Percentiles rank a stretch among this genome's conserved stretches.
Evolutionary conservation across 768 basidiomycete species (phyloP).

Genomic region (Tylopilus plumbeoviolaceoides): DNA sequence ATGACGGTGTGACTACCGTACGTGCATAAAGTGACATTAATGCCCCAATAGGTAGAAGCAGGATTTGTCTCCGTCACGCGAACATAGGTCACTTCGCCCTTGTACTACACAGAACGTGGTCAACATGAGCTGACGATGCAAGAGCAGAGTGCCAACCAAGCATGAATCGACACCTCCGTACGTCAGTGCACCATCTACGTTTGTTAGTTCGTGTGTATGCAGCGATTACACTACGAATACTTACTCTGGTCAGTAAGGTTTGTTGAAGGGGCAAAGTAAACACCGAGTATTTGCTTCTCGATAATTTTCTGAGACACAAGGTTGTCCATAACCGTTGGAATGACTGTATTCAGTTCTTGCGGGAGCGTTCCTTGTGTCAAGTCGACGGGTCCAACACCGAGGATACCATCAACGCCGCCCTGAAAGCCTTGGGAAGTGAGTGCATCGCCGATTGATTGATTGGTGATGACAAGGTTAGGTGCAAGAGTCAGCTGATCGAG

Average conservation of each 20-base stretch:
- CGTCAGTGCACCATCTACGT: constrained; percentile 24
- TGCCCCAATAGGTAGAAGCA: constrained; percentile 26
- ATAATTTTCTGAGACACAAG: constrained; percentile 18
- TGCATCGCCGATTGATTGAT: constrained; percentile 29
- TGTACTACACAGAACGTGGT: constrained; percentile 8
- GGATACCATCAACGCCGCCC: constrained; percentile 25
- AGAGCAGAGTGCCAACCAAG: constrained; percentile 9
- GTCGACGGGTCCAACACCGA: constrained; percentile 26
- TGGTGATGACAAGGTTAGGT: constrained; percentile 20
- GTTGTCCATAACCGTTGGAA: constrained; percentile 28
- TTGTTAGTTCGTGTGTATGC: neutral
- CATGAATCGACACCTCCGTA: constrained; percentile 21
- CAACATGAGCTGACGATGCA: neutral
- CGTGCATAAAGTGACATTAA: constrained; percentile 20
- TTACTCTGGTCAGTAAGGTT: constrained; percentile 14
- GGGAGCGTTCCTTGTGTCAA: constrained; percentile 11
- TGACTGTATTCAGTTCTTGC: neutral
- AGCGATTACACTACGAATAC: neutral
- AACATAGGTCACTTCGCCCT: constrained; percentile 21
- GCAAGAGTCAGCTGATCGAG: constrained; percentile 18
- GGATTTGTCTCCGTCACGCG: constrained; percentile 27
- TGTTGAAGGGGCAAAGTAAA: constrained; percentile 23
- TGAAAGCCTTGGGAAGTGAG: constrained; percentile 8
- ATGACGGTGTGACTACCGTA: constrained; percentile 17
- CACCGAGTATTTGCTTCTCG: constrained; percentile 12